Base-by-base conservation (phyloP, 257 asterid species). In the Rhazya stricta region DNA sequence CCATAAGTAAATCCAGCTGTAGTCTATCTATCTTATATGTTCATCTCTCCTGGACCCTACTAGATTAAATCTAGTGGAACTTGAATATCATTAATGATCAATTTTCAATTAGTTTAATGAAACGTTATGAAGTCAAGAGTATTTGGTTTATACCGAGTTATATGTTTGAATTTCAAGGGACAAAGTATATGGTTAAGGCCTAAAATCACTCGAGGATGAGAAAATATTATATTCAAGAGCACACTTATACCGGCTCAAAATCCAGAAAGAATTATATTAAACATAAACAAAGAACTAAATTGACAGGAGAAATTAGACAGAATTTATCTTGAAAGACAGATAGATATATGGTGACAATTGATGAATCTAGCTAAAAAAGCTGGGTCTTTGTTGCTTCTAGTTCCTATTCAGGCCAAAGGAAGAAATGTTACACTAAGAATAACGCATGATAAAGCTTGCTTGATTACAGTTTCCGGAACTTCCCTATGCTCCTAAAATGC, bases 401-500 rank as follows among this genome's bases (percentile, higher is more conserved):
- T 37, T 36, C 13, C n/a, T 65, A 65, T 3, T 51, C n/a, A 23
- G 6, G 67, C 36, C 79, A 34, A 37, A 54, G 4, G 29, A 54
- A 30, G 41, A 51, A 69, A 58, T 57, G 46, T 45, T 7, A 60
- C 37, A 37, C 56, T 34, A 48, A 21, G 23, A 70, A 21, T 67
- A 65, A 23, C 30, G 32, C 16, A 29, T 32, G 29, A 53, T 30
- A 16, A 27, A 67, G 57, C 45, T 25, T 25, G 30, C 3, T 27
- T n/a, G 36, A 0, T 36, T 41, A 30, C 54, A 65, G 76, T 11
- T 67, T 72, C 57, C 46, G 69, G 10, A 57, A 70, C 53, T 63
- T 71, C 63, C 74, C 37, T 29, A 54, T 69, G 65, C 60, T 58
- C 21, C 42, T 41, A 72, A 51, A 48, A 46, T 73, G 34, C 60